Evolutionary conservation across 305 asterid species (phyloP).

Genomic region (Fraxinus greggii): DNA sequence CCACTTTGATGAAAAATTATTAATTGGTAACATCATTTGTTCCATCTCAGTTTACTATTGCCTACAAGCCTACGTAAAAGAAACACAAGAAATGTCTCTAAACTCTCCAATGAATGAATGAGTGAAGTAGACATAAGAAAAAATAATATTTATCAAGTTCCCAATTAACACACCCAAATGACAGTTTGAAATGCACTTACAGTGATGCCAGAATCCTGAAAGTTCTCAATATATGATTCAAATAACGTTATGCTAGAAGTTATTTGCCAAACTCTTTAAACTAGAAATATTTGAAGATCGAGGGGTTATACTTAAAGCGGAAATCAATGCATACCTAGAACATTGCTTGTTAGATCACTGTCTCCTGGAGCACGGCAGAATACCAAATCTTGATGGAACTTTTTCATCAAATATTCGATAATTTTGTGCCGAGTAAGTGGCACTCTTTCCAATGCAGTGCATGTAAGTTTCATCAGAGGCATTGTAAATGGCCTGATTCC

Average conservation of each 20-base stretch:
- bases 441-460: conserved; percentile 92
- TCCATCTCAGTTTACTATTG: not conserved
- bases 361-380: conserved; percentile 81
- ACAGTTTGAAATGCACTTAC: not conserved
- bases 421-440: conserved; percentile 68
- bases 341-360: conserved; percentile 50
- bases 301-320: not conserved
- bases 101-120: not conserved
- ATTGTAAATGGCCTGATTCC: conserved; percentile 89
- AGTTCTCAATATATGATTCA: not conserved
- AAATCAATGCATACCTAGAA: conserved; percentile 49
- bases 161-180: not conserved
- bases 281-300: not conserved
- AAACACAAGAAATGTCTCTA: not conserved
- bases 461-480: conserved; percentile 93
- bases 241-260: not conserved
- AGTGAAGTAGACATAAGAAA: not conserved
- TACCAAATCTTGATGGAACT: conserved; percentile 75
- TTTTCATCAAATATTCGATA: conserved; percentile 64
- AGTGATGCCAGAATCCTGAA: not conserved
- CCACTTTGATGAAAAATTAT: not conserved
- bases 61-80: not conserved
- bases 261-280: not conserved
- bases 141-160: not conserved
- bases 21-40: not conserved